phyloP scores from a whole-genome alignment of 345 rosid species.

The thale cress (Arabidopsis thaliana) region DNA sequence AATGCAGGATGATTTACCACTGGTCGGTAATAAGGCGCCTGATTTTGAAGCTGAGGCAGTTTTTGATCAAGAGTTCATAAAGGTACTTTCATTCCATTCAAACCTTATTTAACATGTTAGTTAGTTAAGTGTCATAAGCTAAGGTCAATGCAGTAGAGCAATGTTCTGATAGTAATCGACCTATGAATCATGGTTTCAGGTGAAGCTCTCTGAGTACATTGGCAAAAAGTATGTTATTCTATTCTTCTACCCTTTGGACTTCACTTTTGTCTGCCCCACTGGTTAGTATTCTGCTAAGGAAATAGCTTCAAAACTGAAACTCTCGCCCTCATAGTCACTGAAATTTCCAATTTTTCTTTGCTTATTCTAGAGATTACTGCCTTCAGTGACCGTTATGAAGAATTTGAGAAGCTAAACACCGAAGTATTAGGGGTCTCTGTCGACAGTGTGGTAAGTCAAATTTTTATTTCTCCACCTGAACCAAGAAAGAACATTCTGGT shows the following conservation, averaged over 20 bases:
- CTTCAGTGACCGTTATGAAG: conserved; percentile 81
- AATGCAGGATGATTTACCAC: conserved; percentile 63
- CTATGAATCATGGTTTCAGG: conserved; percentile 52
- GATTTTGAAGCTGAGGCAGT: conserved; percentile 91
- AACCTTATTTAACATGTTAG: background rate
- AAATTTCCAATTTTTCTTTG: background rate
- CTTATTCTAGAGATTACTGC: conserved; percentile 77
- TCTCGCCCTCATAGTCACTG: conserved; percentile 6
- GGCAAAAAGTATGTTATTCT: conserved; percentile 97
- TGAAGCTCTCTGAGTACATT: conserved; percentile 82
- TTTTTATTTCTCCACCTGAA: background rate
- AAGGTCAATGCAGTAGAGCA: background rate
- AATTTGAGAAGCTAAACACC: conserved; percentile 84
- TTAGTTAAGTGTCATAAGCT: background rate
- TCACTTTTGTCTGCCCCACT: conserved; percentile 98
- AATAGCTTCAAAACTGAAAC: background rate
- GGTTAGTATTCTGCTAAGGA: conserved; percentile 59
- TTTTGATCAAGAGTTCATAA: conserved; percentile 89
- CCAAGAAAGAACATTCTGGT: background rate
- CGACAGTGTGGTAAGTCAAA: conserved; percentile 80
- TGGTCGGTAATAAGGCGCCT: conserved; percentile 81
- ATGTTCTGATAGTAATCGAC: conserved; percentile 8
- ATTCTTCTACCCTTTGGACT: conserved; percentile 96
- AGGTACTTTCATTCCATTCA: conserved; percentile 44
- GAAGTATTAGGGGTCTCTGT: conserved; percentile 79